Evolutionary conservation across 345 rosid species (phyloP), one percentile per base, ranked within the genome.

Genomic region (sweet orange (Citrus sinensis)): DNA sequence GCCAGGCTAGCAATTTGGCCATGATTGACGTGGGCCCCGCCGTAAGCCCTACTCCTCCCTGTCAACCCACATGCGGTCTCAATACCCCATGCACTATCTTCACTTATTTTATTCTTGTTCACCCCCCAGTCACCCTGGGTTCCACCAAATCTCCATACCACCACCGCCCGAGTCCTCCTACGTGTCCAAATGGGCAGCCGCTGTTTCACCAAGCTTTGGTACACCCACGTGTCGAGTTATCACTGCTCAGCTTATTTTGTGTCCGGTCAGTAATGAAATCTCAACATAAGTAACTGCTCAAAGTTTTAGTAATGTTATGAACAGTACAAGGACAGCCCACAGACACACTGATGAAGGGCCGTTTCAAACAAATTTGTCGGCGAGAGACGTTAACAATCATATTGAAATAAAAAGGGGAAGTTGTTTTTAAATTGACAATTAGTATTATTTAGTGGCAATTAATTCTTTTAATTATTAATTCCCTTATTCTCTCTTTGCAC

Each of bases 331-430:
- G 70, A 74, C 78, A 74, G 27, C 51, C 51, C 78, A 61, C 29
- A 24, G 14, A 37, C 29, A 67, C 71, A 67, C 67, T 13, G 64
- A 34, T 39, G 71, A 72, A 71, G 74, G 73, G 75, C 90, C 89
- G 86, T 87, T 89, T 80, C 77, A 63, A 83, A 79, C 85, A 83
- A 74, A 78, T 76, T 81, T 91, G 98, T 95, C 95, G 95, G 98
- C 98, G 75, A 86, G 80, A 83, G 82, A 84, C 87, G 87, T 85
- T 87, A 77, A 73, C 59, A 87, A 84, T 82, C 88, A 86, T 81
- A 63, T 60, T 82, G 54, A 54, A 51, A 51, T 64, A 70, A 14
- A 14, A 24, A 62, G 56, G 81, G 51, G 64, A 72, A 75, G 56
- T 6, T 63, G 6, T 35, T 66, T 66, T 59, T 40, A 59, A 54